Conservation (phyloP, 1,284 basidiomycete genomes). For the Microbotryomycetes sp. region DNA sequence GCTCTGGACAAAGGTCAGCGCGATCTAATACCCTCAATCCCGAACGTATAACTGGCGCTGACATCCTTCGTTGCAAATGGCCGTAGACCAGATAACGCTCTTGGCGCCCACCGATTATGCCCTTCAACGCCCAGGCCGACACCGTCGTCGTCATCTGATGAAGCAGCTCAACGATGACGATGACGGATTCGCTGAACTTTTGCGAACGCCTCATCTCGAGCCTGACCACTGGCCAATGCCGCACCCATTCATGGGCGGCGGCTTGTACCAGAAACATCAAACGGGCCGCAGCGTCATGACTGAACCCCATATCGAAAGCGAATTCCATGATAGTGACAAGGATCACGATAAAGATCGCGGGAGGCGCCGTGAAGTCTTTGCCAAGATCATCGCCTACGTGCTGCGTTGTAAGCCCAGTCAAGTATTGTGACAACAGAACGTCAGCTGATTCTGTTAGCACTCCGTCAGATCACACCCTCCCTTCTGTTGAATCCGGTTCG, state of each 20-base stretch:
- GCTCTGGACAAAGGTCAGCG: conserved; percentile 9
- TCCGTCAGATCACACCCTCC: conserved; percentile 21
- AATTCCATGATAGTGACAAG: conserved; percentile 2
- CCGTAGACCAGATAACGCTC: conserved; percentile 26
- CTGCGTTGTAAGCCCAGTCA: conserved; percentile 12
- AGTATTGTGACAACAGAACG: background rate
- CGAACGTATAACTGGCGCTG: too few species aligned
- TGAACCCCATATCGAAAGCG: background rate
- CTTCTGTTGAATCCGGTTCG: background rate
- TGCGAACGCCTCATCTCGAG: background rate
- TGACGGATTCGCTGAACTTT: background rate
- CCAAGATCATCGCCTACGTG: conserved; percentile 26
- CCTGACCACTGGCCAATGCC: conserved; percentile 4
- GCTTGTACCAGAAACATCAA: background rate
- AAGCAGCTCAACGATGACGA: background rate
- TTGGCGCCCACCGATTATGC: conserved; percentile 38
- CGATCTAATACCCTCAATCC: background rate
- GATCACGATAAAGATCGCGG: conserved; percentile 23
- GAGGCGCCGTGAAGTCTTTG: conserved; percentile 24
- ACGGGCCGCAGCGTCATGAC: background rate
- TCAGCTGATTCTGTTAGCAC: background rate
- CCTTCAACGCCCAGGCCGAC: conserved; percentile 18
- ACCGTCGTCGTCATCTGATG: background rate
- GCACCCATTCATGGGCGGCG: conserved; percentile 21
- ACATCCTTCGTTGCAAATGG: background rate